Evolutionary conservation across 2,329 filamentous ascomycete genomes (phyloP).

Genomic region (Pseudogymnoascus sp.): DNA sequence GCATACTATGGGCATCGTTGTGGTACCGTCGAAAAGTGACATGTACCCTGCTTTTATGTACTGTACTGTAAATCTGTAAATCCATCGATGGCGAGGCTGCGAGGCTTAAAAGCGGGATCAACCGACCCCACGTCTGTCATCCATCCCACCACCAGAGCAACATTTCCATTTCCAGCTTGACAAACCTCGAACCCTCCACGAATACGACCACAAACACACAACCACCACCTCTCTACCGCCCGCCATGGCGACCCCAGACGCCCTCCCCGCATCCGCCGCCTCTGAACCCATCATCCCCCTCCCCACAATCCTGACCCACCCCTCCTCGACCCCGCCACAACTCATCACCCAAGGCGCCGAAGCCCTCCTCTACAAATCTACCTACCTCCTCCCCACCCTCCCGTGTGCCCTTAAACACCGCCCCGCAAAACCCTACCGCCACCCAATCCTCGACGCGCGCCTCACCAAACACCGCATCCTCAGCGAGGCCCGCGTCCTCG

Average conservation of each 20-base stretch:
- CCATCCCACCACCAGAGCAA: not conserved
- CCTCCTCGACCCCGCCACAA: constrained; percentile 48
- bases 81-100: not conserved
- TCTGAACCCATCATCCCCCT: constrained; percentile 36
- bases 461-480: constrained; percentile 81
- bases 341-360: constrained; percentile 93
- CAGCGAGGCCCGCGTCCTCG: constrained; percentile 78
- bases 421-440: constrained; percentile 83
- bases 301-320: constrained; percentile 56
- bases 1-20: not conserved
- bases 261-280: constrained; percentile 1
- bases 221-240: not conserved
- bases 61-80: not conserved
- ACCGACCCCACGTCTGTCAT: constrained; percentile 9
- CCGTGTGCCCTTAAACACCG: constrained; percentile 85
- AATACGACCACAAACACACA: constrained; percentile 8
- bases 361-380: constrained; percentile 83
- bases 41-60: not conserved
- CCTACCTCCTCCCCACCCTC: constrained; percentile 59
- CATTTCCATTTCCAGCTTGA: not conserved
- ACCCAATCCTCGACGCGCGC: constrained; percentile 78
- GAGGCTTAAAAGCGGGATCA: constrained; percentile 9
- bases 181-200: not conserved
- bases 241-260: constrained; percentile 10
- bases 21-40: not conserved